A percentile compares a stretch with the other conserved stretches of the same genome.
Conservation (phyloP, 495 filamentous ascomycete species). For the Lophiotrema nucula region DNA sequence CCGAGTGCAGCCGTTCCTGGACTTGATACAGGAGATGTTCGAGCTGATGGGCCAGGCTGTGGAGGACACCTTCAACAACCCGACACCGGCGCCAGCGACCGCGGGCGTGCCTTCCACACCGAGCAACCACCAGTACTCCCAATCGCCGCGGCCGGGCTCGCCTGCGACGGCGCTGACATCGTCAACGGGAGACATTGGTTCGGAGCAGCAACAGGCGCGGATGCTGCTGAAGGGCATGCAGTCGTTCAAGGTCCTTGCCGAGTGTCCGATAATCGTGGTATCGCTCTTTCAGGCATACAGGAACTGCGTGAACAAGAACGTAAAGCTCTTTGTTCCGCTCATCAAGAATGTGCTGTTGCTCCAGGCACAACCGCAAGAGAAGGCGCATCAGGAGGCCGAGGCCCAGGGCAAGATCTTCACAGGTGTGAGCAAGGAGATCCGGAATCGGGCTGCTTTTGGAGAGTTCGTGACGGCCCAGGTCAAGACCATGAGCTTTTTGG, state of each 20-base stretch:
- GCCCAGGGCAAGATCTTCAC: slow-evolving; percentile 78
- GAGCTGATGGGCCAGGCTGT: slow-evolving; percentile 91
- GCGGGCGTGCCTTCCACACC: slow-evolving; percentile 71
- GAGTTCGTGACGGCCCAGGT: slow-evolving; percentile 98
- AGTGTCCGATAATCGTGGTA: slow-evolving; percentile 98
- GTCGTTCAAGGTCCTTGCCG: slow-evolving; percentile 96
- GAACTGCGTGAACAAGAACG: slow-evolving; percentile 72
- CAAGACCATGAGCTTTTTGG: slow-evolving; percentile 98
- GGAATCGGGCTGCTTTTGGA: slow-evolving; percentile 90
- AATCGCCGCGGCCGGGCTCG: slow-evolving; percentile 85
- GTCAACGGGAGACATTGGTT: slow-evolving; percentile 62
- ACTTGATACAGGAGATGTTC: slow-evolving; percentile 93
- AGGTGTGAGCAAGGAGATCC: slow-evolving; percentile 90
- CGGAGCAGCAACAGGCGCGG: slow-evolving; percentile 77
- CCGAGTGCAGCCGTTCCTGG: slow-evolving; percentile 85
- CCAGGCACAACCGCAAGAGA: slow-evolving; percentile 90
- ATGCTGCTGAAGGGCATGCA: slow-evolving; percentile 88
- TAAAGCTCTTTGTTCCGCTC: slow-evolving; percentile 86
- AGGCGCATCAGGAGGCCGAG: slow-evolving; percentile 80
- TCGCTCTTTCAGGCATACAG: slow-evolving; percentile 95
- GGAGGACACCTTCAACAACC: slow-evolving; percentile 84
- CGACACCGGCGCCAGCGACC: slow-evolving; percentile 52
- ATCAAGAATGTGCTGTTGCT: slow-evolving; percentile 88
- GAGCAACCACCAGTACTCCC: slow-evolving; percentile 69
- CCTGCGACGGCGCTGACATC: slow-evolving; percentile 66